Evolutionary conservation across 225 moss, liverwort and hornwort genomes (phyloP).

Genomic region (Climacium dendroides): DNA sequence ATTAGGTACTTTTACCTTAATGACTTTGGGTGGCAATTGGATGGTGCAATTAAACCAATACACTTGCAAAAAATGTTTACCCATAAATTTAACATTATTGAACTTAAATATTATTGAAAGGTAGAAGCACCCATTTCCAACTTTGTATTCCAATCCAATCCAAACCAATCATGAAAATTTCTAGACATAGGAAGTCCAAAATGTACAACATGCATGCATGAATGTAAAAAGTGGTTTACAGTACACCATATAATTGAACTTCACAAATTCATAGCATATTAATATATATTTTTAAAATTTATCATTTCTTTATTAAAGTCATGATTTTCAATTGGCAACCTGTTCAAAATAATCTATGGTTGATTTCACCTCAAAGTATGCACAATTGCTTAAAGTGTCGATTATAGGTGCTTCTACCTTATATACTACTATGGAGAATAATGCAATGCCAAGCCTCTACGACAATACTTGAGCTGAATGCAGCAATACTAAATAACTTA

Average conservation of each 20-base stretch:
- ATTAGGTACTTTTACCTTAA: background rate
- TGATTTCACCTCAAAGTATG: background rate
- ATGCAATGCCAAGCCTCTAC: background rate
- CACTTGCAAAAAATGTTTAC: background rate
- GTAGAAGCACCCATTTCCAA: background rate
- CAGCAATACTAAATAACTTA: background rate
- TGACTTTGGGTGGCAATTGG: background rate
- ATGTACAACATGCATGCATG: background rate
- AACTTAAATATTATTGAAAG: background rate
- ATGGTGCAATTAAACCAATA: background rate
- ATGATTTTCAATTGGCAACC: background rate
- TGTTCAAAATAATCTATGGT: background rate
- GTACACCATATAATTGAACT: background rate
- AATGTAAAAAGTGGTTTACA: background rate
- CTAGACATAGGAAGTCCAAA: background rate
- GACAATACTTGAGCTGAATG: background rate
- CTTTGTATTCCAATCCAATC: fast-evolving
- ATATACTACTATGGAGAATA: background rate
- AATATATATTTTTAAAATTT: background rate
- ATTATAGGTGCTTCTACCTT: background rate
- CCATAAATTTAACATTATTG: background rate
- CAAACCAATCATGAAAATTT: background rate
- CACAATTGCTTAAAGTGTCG: background rate
- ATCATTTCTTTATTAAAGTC: background rate
- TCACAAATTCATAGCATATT: background rate